These are phyloP conservation scores for Trifolium fragiferum DNA, from an alignment of 306 rosid genomes.

Conservation along the genomic window DNA sequence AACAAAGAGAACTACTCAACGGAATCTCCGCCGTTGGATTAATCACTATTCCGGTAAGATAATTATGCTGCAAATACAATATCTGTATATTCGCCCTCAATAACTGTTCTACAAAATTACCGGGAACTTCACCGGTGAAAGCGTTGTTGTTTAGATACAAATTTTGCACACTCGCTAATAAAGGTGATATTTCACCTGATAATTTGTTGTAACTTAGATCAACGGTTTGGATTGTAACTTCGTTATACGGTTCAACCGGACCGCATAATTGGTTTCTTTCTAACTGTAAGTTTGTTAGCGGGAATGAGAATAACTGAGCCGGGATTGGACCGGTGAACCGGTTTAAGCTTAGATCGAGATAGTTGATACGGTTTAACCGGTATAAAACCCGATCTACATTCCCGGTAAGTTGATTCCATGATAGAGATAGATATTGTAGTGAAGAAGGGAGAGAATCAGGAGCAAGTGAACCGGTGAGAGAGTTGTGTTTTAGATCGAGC, in stretches of 20 bases:
- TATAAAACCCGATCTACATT: slow-evolving; percentile 61
- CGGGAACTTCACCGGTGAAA: slow-evolving; percentile 80
- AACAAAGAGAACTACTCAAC: slow-evolving; percentile 71
- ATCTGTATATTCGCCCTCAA: slow-evolving; percentile 63
- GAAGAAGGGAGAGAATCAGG: slow-evolving; percentile 71
- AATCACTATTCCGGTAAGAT: slow-evolving; percentile 78
- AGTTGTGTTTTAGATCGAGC: slow-evolving; percentile 82
- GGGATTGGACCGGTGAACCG: slow-evolving; percentile 80
- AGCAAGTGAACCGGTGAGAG: slow-evolving; percentile 72
- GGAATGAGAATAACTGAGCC: slow-evolving; percentile 68
- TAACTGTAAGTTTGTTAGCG: slow-evolving; percentile 72
- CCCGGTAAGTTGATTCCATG: slow-evolving; percentile 78
- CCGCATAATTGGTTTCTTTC: slow-evolving; percentile 80
- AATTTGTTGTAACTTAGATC: slow-evolving; percentile 81
- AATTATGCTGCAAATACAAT: slow-evolving; percentile 84
- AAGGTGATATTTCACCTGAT: slow-evolving; percentile 68
- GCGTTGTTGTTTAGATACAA: slow-evolving; percentile 84
- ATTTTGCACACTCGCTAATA: slow-evolving; percentile 76
- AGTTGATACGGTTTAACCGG: slow-evolving; percentile 66
- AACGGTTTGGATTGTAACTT: slow-evolving; percentile 72
- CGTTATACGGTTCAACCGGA: slow-evolving; percentile 58
- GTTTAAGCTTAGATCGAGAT: slow-evolving; percentile 81
- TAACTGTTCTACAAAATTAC: slow-evolving; percentile 69
- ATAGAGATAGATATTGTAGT: slow-evolving; percentile 74
- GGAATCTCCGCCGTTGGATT: slow-evolving; percentile 97